These are phyloP conservation scores for Cystobasidiaceae sp. DNA, from an alignment of 1,284 basidiomycete genomes.

Conservation along the genomic window DNA sequence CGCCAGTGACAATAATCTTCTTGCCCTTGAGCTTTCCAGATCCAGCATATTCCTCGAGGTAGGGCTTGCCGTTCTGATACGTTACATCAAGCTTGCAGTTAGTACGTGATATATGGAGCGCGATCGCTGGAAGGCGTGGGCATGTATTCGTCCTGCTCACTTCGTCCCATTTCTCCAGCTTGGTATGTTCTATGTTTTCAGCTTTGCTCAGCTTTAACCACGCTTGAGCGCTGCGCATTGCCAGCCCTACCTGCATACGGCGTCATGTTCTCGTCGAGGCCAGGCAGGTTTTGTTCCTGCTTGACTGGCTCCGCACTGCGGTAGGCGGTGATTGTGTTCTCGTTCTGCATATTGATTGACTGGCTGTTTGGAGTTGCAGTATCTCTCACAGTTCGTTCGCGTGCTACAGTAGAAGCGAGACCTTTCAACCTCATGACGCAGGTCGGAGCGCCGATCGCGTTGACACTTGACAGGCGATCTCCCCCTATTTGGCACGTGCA, in stretches of 20 bases:
- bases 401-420: too few relatives aligned
- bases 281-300: constrained; percentile 53
- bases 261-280: constrained; percentile 53
- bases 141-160: too few relatives aligned
- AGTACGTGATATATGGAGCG: too few relatives aligned
- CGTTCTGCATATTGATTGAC: constrained; percentile 17
- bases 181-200: constrained; percentile 55
- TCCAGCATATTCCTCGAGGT: constrained; percentile 52
- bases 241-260: background rate
- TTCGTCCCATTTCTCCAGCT: constrained; percentile 58
- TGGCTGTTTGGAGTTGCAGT: background rate
- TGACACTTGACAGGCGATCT: too few relatives aligned
- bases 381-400: too few relatives aligned
- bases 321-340: constrained; percentile 35
- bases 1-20: constrained; percentile 56
- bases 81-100: too few relatives aligned
- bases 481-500: too few relatives aligned
- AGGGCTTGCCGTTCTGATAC: constrained; percentile 58
- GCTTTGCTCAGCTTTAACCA: too few relatives aligned
- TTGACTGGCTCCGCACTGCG: constrained; percentile 29
- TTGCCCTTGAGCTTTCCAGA: constrained; percentile 56
- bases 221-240: too few relatives aligned
- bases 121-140: too few relatives aligned
- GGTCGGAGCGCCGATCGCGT: too few relatives aligned
- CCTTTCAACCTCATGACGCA: too few relatives aligned